These are phyloP conservation scores for Plantago coronopus DNA, from an alignment of 305 asterid genomes.

Conservation along the genomic window DNA sequence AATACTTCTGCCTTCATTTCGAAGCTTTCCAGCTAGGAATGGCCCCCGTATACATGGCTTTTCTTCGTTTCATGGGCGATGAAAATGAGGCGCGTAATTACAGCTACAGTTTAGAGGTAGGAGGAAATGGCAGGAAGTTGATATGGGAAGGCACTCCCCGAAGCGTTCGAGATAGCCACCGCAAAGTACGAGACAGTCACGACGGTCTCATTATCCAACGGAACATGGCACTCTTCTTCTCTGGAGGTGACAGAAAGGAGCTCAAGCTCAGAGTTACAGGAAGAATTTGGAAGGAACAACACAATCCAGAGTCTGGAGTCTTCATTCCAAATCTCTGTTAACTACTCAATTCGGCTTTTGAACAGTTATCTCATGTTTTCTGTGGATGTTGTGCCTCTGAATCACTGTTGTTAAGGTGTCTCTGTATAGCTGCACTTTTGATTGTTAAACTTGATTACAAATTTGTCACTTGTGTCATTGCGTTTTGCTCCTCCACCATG, in stretches of 20 bases:
- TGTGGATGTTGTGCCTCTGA: no score
- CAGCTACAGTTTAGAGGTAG: slow-evolving; percentile 86
- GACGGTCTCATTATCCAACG: slow-evolving; percentile 80
- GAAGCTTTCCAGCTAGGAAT: slow-evolving; percentile 82
- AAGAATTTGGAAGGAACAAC: slow-evolving; percentile 78
- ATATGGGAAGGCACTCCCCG: slow-evolving; percentile 90
- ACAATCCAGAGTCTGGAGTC: slow-evolving; percentile 45
- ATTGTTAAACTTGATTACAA: no score
- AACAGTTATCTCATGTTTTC: no score
- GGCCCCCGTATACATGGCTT: slow-evolving; percentile 89
- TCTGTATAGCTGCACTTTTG: not conserved
- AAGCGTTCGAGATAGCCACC: slow-evolving; percentile 74
- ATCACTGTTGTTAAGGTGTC: not conserved
- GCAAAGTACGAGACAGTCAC: slow-evolving; percentile 80
- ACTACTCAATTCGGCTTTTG: not conserved
- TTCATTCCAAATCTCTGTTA: slow-evolving; percentile 12
- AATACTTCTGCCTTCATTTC: slow-evolving; percentile 78
- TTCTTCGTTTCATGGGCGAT: slow-evolving; percentile 82
- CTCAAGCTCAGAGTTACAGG: slow-evolving; percentile 84
- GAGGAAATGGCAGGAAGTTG: slow-evolving; percentile 72
- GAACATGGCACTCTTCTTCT: slow-evolving; percentile 86
- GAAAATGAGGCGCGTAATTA: slow-evolving; percentile 71
- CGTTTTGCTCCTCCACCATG: no score
- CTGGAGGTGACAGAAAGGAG: slow-evolving; percentile 82
- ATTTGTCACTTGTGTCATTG: no score